Conservation (phyloP, 495 filamentous ascomycete genomes). For the Daldinia bambusicola region DNA sequence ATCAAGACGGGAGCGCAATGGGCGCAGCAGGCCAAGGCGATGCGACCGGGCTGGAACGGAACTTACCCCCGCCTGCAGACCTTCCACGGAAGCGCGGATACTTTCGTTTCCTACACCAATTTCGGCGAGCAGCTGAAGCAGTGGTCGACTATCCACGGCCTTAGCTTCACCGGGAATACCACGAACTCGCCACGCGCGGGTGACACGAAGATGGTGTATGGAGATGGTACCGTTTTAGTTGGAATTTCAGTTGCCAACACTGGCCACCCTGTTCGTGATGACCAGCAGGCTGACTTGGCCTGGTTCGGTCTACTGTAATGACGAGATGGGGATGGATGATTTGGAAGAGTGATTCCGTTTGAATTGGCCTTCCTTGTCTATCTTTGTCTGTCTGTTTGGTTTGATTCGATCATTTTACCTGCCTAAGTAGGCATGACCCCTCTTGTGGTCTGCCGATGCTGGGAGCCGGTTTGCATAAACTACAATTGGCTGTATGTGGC, state of each 20-base stretch:
- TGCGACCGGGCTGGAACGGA: constrained; percentile 52
- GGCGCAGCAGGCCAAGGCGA: constrained; percentile 45
- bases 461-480: not conserved
- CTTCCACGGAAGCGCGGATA: constrained; percentile 52
- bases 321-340: not conserved
- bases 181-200: constrained; percentile 50
- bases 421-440: not conserved
- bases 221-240: constrained; percentile 53
- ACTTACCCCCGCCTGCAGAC: constrained; percentile 53
- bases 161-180: constrained; percentile 45
- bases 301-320: constrained; percentile 53
- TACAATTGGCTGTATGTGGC: not conserved
- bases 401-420: no score
- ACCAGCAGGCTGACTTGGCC: constrained; percentile 51
- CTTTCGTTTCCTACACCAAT: constrained; percentile 49
- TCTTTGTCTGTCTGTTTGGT: not conserved
- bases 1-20: constrained; percentile 51
- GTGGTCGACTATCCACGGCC: constrained; percentile 52
- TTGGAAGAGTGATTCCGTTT: not conserved
- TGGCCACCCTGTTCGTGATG: constrained; percentile 60
- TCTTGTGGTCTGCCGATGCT: not conserved
- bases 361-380: no score
- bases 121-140: constrained; percentile 60
- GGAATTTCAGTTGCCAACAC: constrained; percentile 58
- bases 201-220: constrained; percentile 58